Evolutionary conservation across 495 filamentous ascomycete genomes (phyloP).

Genomic region (Hyphodiscus hymeniophilus): DNA sequence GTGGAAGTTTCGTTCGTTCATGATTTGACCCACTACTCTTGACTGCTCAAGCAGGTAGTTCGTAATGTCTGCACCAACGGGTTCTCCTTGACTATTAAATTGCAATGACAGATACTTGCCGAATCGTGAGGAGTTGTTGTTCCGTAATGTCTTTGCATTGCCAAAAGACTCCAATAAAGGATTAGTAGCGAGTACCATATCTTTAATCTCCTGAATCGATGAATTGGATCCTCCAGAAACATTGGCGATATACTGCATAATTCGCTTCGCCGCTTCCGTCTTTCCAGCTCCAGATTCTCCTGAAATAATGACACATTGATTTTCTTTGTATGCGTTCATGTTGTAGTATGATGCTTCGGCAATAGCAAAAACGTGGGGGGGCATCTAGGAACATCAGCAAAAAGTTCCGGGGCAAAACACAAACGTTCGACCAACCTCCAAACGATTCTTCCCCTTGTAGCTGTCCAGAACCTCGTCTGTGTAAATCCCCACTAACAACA

Average conservation of each 20-base stretch:
- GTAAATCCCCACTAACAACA: slow-evolving; percentile 78
- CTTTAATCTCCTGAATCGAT: slow-evolving; percentile 95
- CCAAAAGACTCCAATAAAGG: slow-evolving; percentile 96
- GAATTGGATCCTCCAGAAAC: slow-evolving; percentile 83
- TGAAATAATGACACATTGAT: slow-evolving; percentile 99
- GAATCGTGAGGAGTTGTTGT: slow-evolving; percentile 98
- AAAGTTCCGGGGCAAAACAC: neutral
- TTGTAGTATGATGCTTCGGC: slow-evolving; percentile 97
- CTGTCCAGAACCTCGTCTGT: slow-evolving; percentile 85
- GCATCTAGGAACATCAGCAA: slow-evolving; percentile 37
- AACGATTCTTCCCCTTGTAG: slow-evolving; percentile 91
- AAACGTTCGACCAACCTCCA: slow-evolving; percentile 50
- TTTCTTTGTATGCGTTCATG: slow-evolving; percentile 99
- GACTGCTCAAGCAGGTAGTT: slow-evolving; percentile 97
- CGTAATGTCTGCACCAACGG: slow-evolving; percentile 93
- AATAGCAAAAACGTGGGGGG: slow-evolving; percentile 96
- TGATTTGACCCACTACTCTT: slow-evolving; percentile 91
- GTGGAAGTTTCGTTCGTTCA: slow-evolving; percentile 95
- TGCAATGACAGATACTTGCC: slow-evolving; percentile 98
- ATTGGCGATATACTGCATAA: slow-evolving; percentile 99
- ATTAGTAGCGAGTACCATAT: slow-evolving; percentile 98
- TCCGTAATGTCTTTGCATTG: slow-evolving; percentile 94
- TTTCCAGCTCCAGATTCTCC: slow-evolving; percentile 98
- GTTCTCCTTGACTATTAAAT: slow-evolving; percentile 90
- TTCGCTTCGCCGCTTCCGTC: slow-evolving; percentile 97